Evolutionary conservation across 306 rosid species (phyloP).

Genomic region (Trifolium repens): DNA sequence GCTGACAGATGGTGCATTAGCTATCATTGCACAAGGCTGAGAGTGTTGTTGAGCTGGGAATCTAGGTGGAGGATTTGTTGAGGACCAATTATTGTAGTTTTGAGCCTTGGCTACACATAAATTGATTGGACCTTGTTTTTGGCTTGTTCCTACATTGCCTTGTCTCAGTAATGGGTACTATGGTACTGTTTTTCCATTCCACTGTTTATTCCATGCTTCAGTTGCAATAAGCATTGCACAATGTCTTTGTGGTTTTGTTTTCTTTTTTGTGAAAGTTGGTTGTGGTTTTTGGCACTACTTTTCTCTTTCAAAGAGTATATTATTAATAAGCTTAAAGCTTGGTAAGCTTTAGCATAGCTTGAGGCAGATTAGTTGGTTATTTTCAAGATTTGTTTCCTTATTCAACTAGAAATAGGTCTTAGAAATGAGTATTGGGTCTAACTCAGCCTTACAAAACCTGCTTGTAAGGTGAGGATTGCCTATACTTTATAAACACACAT

Average conservation of each 20-base stretch:
- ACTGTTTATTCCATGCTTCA: background rate
- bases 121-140: background rate
- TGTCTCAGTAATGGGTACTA: too few relatives aligned
- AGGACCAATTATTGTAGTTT: too few relatives aligned
- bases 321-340: background rate
- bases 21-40: too few relatives aligned
- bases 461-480: too few relatives aligned
- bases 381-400: background rate
- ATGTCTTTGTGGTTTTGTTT: background rate
- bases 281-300: background rate
- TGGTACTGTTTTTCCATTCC: background rate
- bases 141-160: background rate
- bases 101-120: background rate
- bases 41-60: too few relatives aligned
- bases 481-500: too few relatives aligned
- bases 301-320: background rate
- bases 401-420: background rate
- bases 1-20: too few relatives aligned
- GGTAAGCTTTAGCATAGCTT: background rate
- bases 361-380: background rate
- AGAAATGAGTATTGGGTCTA: too few relatives aligned
- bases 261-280: background rate
- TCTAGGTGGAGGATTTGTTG: too few relatives aligned
- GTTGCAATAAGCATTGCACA: background rate
- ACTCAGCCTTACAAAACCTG: too few relatives aligned